phyloP scores from a whole-genome alignment of 192 early-diverging fungal genomes.

The Podila epicladia region DNA sequence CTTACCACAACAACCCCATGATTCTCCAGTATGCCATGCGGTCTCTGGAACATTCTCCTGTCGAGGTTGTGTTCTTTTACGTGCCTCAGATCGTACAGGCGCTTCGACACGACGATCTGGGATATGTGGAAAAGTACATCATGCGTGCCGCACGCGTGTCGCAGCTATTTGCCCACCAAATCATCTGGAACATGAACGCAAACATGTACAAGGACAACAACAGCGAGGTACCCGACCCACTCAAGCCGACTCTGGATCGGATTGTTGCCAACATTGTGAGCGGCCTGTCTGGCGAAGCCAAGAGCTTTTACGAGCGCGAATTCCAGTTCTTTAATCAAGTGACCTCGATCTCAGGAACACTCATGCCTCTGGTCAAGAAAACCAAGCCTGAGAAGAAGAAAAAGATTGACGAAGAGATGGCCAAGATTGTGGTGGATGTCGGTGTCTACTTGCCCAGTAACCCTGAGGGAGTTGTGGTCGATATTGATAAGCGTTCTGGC shows the following conservation, averaged over 20 bases:
- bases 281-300: slow-evolving; percentile 84
- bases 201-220: slow-evolving; percentile 74
- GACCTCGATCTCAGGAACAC: slow-evolving; percentile 96
- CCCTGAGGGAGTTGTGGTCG: slow-evolving; percentile 92
- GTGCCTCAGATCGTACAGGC: slow-evolving; percentile 98
- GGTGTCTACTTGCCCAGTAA: slow-evolving; percentile 98
- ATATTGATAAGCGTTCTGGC: slow-evolving; percentile 94
- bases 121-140: slow-evolving; percentile 95
- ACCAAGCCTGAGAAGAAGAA: slow-evolving; percentile 97
- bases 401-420: slow-evolving; percentile 98
- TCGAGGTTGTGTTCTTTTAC: slow-evolving; percentile 99
- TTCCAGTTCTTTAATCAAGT: slow-evolving; percentile 96
- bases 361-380: slow-evolving; percentile 93
- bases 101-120: slow-evolving; percentile 84
- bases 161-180: slow-evolving; percentile 99
- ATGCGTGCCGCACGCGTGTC: slow-evolving; percentile 91
- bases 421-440: slow-evolving; percentile 91
- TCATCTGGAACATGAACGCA: slow-evolving; percentile 99
- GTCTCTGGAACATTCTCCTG: slow-evolving; percentile 86
- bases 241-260: slow-evolving; percentile 92
- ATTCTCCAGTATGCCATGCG: slow-evolving; percentile 95
- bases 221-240: slow-evolving; percentile 69
- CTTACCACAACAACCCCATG: slow-evolving; percentile 81
- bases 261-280: slow-evolving; percentile 85
- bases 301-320: slow-evolving; percentile 94